These are phyloP conservation scores for Cyclotella cryptica DNA, from an alignment of 108 stramenopile genomes.

Conservation along the genomic window DNA sequence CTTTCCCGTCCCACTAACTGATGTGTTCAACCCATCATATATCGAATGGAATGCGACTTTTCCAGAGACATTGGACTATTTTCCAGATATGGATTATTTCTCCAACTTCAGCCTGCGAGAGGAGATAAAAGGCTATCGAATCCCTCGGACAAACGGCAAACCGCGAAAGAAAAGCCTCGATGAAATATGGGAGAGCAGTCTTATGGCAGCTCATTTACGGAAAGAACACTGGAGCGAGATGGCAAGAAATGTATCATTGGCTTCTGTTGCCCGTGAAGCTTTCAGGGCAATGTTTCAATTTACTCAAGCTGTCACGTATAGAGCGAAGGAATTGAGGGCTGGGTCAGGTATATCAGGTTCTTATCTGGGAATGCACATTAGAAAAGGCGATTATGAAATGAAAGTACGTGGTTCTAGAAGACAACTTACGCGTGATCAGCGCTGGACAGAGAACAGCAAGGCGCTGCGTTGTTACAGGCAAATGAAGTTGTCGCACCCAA, in stretches of 20 bases:
- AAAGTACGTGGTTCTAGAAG: neutral
- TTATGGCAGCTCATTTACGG: neutral
- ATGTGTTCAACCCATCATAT: neutral
- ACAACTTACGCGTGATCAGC: too few species aligned
- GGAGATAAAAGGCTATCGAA: neutral
- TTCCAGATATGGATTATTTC: neutral
- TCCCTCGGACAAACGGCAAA: neutral
- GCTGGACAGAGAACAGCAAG: neutral
- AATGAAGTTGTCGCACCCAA: neutral
- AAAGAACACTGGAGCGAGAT: neutral
- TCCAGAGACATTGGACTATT: neutral
- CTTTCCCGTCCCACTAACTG: neutral
- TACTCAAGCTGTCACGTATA: neutral
- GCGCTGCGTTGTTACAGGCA: conserved; percentile 1
- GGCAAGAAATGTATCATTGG: neutral
- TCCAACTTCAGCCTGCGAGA: neutral
- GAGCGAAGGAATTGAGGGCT: conserved; percentile 2
- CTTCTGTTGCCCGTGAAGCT: neutral
- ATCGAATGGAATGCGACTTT: conserved; percentile 13
- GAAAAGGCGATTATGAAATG: conserved; percentile 9
- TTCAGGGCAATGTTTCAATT: conserved; percentile 12
- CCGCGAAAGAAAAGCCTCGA: neutral
- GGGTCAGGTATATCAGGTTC: neutral
- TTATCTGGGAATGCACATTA: conserved; percentile 3
- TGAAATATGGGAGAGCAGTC: conserved; percentile 9